phyloP scores from a whole-genome alignment of 164 flowering plant species.

The Aristolochia californica region DNA sequence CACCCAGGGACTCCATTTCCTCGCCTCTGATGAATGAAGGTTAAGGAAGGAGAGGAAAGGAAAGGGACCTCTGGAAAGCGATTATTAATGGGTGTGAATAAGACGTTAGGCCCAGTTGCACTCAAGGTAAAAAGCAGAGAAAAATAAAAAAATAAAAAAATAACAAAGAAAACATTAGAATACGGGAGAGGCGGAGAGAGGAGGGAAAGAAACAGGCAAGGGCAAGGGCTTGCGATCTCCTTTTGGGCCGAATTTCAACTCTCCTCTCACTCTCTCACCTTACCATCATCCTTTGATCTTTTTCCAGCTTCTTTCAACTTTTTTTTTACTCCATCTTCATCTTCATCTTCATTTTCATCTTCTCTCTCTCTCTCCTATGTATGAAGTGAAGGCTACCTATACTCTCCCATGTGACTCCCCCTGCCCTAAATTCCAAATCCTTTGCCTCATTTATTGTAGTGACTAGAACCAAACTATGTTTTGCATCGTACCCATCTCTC shows the following conservation, averaged over 20 bases:
- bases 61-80: conserved; percentile 18
- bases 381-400: too few relatives aligned
- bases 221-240: background rate
- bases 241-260: background rate
- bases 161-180: background rate
- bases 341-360: too few relatives aligned
- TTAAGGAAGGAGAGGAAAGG: conserved; percentile 6
- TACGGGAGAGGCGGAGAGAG: background rate
- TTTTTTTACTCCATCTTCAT: background rate
- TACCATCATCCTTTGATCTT: background rate
- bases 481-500: too few relatives aligned
- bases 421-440: too few relatives aligned
- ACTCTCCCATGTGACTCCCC: too few relatives aligned
- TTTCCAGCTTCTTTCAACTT: background rate
- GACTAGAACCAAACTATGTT: too few relatives aligned
- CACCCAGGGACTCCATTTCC: background rate
- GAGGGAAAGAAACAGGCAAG: background rate
- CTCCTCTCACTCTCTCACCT: background rate
- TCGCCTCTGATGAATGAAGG: background rate
- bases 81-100: conserved; percentile 20
- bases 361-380: background rate
- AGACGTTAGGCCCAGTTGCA: conserved; percentile 19
- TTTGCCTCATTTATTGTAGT: too few relatives aligned
- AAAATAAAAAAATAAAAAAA: background rate
- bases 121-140: conserved; percentile 2